Evolutionary conservation across 208 protist species (phyloP).

Genomic region (Leishmania mexicana): DNA sequence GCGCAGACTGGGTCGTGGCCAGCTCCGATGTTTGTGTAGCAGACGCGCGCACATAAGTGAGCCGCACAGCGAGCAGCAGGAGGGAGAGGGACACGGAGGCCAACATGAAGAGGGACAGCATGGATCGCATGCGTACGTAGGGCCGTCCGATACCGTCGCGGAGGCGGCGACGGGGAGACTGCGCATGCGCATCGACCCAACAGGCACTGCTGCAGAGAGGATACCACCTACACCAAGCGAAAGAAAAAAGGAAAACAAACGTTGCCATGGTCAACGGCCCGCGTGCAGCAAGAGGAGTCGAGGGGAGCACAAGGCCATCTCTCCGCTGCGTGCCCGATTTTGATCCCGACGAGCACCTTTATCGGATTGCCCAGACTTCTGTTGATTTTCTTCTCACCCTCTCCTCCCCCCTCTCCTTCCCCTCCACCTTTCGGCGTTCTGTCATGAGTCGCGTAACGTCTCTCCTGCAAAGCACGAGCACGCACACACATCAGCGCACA

Average conservation of each 20-base stretch:
- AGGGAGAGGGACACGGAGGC: background rate
- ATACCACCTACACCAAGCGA: background rate
- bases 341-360: background rate
- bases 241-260: background rate
- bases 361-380: background rate
- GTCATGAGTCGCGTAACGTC: too few species aligned
- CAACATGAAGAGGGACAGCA: background rate
- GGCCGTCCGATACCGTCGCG: background rate
- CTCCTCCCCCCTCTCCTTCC: too few species aligned
- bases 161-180: background rate
- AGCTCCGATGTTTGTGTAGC: background rate
- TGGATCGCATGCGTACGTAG: background rate
- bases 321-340: background rate
- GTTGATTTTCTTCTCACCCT: too few species aligned
- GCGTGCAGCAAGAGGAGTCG: background rate
- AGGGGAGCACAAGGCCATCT: background rate
- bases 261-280: background rate
- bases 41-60: background rate
- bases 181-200: background rate
- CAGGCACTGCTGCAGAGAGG: background rate
- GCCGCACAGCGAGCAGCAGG: background rate
- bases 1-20: background rate
- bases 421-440: too few species aligned
- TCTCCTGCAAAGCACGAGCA: too few species aligned
- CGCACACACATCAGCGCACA: background rate